A percentile compares a stretch with the other conserved stretches of the same genome.
phyloP scores from a whole-genome alignment of 2,329 filamentous ascomycete species.

The Lachnellula occidentalis region DNA sequence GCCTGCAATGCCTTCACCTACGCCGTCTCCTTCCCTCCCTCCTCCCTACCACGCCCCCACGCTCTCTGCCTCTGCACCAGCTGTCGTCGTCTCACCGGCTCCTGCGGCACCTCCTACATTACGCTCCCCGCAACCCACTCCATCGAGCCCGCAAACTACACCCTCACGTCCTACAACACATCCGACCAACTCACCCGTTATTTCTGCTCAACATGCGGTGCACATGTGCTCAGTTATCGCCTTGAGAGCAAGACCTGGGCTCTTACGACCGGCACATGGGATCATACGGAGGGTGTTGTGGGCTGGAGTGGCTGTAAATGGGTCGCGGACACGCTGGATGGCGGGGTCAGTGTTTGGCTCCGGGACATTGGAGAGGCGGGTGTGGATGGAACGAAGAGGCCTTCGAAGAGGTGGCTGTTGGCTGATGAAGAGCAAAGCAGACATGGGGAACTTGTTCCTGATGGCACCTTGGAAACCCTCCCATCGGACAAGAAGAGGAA shows the following conservation, averaged over 20 bases:
- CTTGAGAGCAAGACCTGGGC: conserved; percentile 23
- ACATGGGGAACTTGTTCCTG: conserved; percentile 9
- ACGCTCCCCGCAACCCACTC: conserved; percentile 31
- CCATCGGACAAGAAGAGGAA: neutral
- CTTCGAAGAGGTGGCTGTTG: conserved; percentile 11
- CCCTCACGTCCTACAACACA: conserved; percentile 39
- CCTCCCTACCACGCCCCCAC: conserved; percentile 33
- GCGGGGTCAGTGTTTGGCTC: conserved; percentile 43
- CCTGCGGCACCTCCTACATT: conserved; percentile 40
- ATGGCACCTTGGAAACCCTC: conserved; percentile 4
- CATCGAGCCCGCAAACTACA: conserved; percentile 27
- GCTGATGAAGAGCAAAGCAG: neutral
- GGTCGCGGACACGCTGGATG: conserved; percentile 44
- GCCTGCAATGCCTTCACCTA: conserved; percentile 33
- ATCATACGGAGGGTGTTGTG: conserved; percentile 24
- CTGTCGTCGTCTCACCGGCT: conserved; percentile 44
- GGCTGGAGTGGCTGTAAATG: conserved; percentile 24
- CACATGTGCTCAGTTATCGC: conserved; percentile 34
- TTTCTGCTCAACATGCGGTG: conserved; percentile 47
- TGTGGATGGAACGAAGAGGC: conserved; percentile 7
- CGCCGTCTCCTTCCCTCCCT: conserved; percentile 31
- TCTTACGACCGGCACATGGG: conserved; percentile 33
- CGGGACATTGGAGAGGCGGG: conserved; percentile 10
- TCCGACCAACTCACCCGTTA: conserved; percentile 38
- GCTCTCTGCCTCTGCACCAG: conserved; percentile 47